Base-by-base conservation (phyloP, 2,329 filamentous ascomycete species). In the Trichoderma asperellum region DNA sequence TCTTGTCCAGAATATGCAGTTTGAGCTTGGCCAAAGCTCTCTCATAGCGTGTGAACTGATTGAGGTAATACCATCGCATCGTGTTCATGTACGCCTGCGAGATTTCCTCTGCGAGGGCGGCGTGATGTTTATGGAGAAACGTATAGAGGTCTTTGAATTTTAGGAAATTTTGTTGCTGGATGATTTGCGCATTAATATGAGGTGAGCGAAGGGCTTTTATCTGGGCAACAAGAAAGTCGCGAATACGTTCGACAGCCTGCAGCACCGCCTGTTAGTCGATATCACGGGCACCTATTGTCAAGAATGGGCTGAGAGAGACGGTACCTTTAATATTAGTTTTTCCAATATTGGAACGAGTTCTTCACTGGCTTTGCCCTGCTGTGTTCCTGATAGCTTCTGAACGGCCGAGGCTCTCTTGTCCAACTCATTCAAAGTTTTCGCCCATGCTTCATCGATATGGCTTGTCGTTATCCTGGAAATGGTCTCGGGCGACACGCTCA, bases 41-140 rank as follows among this genome's bases (percentile, higher is more conserved):
- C 72, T 92, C 89, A 79, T 99, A 99, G 40, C 95, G 90, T 4
- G 88, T 89, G 77, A 99, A 99, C 78, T 97, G 93, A 73, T 92
- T 96, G 65, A 91, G 82, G 77, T 98, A 98, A 77, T 99, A 99
- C 96, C 96, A 99, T 65, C 94, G 89, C 93, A 99, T 99, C 0
- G 96, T 99, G 78, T 97, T 97, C 82, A 96, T 91, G 76, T 99
- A 99, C 4, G 96, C 96, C 77, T 93, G 91, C 10, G 90, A 90
- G 73, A 99, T 97, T 79, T 99, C 93, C 65, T 94, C 91, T 10
- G 93, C 93, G 6, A 99, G 87, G n/a, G 88, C 85, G 1, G 91
- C 84, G 75, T 98, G 94, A 73, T 95, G 91, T 74, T 88, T 90
- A 70, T 93, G 89, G 37, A 99, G 85, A 76, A 98, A 99, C 6